Evolutionary conservation across 345 rosid species (phyloP), one percentile per base, ranked within the genome.

Genomic region (Bruguiera gymnorhiza): DNA sequence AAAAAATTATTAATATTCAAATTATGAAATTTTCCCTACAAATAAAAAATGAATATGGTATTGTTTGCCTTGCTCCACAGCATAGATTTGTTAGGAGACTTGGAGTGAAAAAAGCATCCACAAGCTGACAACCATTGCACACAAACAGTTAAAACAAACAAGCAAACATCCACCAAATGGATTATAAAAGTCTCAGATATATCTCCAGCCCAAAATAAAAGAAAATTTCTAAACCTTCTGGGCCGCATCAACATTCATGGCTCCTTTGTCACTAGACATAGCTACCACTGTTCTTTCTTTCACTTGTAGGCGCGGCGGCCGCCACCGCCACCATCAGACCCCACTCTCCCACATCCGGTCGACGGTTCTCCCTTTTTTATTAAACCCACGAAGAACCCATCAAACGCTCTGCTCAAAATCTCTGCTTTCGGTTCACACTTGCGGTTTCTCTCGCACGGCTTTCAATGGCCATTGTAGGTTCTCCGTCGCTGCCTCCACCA

Each of bases 251-350:
- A 0, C 52, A 2, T 11, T n/a, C 52, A 73, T 73, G 67, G 71
- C 76, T 73, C 34, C 87, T 30, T 67, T 83, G 15, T 87, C 94
- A 15, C 63, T 79, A 29, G 93, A 86, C 74, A 15, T 87, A 50
- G 93, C 97, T 52, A 78, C 99, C 6, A 70, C 89, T 15, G 83
- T 91, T 77, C 57, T 86, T 68, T 77, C 82, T 81, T 65, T 84
- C 79, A 63, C 83, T n/a, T 26, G 37, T 34, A 34, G 37, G 6
- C 10, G 2, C 37, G 37, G 37, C 37, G 37, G 88, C 67, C 87
- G 88, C 53, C 46, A 19, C 21, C 88, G 86, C n/a, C 24, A 73
- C 68, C 60, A 66, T 10, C 81, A 69, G 13, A 61, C 73, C 50
- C 69, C 70, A 0, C 80, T 79, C 64, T 67, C 70, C 71, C 73